Conservation (phyloP, 441 rosid genomes). For the Populus trichocarpa region DNA sequence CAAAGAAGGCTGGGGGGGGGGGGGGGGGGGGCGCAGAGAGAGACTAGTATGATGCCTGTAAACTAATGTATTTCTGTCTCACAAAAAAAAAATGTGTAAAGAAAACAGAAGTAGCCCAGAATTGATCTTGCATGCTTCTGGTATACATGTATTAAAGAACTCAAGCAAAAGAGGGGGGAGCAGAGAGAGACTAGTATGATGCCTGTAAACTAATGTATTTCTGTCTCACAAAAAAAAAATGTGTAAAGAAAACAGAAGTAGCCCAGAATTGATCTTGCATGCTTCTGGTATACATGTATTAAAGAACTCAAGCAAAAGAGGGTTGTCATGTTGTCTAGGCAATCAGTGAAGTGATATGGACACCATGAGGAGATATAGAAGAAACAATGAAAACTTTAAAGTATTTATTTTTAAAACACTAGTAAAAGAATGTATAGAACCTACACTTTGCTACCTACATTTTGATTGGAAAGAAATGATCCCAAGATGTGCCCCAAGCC, state of each 20-base stretch:
- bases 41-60: not conserved
- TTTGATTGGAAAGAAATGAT: not conserved
- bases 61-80: not conserved
- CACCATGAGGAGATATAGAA: not conserved
- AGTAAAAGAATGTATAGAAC: not conserved
- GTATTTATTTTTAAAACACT: not conserved
- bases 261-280: not conserved
- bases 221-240: not conserved
- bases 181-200: not conserved
- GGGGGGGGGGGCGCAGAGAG: not conserved
- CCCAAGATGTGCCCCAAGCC: not conserved
- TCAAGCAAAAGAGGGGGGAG: not conserved
- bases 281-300: not conserved
- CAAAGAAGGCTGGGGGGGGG: not conserved
- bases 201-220: not conserved
- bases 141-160: not conserved
- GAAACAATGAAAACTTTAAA: too few species aligned
- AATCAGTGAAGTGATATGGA: not conserved
- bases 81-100: not conserved
- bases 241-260: not conserved
- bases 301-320: not conserved
- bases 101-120: too few species aligned
- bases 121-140: too few species aligned
- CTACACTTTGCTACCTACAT: not conserved
- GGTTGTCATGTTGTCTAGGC: not conserved